Conservation (phyloP, 176 grass and related monocot genomes). For the Cenchrus purpureus region DNA sequence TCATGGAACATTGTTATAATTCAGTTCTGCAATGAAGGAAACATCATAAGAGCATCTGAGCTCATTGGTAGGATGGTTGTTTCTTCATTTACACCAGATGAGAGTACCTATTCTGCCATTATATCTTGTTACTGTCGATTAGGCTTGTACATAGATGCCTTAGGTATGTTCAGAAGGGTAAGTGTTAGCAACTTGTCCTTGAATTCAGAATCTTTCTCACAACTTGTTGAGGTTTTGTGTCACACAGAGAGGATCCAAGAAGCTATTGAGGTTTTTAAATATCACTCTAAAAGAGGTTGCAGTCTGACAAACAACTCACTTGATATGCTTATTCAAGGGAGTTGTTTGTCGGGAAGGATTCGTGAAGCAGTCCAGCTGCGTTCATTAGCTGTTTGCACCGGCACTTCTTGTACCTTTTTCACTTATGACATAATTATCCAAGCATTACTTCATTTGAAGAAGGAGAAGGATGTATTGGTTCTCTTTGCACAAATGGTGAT, state of each 20-base stretch:
- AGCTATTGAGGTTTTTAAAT: slow-evolving; percentile 56
- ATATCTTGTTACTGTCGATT: slow-evolving; percentile 64
- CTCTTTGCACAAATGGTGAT: slow-evolving; percentile 65
- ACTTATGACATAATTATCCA: slow-evolving; percentile 55
- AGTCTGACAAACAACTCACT: slow-evolving; percentile 42
- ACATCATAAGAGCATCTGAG: slow-evolving; percentile 55
- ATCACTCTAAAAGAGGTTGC: slow-evolving; percentile 50
- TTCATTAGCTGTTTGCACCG: slow-evolving; percentile 50
- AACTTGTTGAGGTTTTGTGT: slow-evolving; percentile 63
- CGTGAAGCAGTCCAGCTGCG: slow-evolving; percentile 52
- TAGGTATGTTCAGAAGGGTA: slow-evolving; percentile 48
- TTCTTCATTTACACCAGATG: slow-evolving; percentile 60
- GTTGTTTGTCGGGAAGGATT: slow-evolving; percentile 54
- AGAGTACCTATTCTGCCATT: slow-evolving; percentile 54
- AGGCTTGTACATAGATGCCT: slow-evolving; percentile 44
- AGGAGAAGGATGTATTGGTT: slow-evolving; percentile 48
- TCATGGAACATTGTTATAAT: slow-evolving; percentile 62
- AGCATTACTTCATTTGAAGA: slow-evolving; percentile 45
- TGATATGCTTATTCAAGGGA: slow-evolving; percentile 47
- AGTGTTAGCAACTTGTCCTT: slow-evolving; percentile 48
- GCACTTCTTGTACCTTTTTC: slow-evolving; percentile 43
- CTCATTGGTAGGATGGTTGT: slow-evolving; percentile 64
- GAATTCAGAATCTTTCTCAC: slow-evolving; percentile 58
- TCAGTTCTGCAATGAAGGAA: slow-evolving; percentile 48
- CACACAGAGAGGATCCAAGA: slow-evolving; percentile 40